Evolutionary conservation across 2,329 filamentous ascomycete species (phyloP), one percentile per base, ranked within the genome.

Genomic region (Colletotrichum cuscutae): DNA sequence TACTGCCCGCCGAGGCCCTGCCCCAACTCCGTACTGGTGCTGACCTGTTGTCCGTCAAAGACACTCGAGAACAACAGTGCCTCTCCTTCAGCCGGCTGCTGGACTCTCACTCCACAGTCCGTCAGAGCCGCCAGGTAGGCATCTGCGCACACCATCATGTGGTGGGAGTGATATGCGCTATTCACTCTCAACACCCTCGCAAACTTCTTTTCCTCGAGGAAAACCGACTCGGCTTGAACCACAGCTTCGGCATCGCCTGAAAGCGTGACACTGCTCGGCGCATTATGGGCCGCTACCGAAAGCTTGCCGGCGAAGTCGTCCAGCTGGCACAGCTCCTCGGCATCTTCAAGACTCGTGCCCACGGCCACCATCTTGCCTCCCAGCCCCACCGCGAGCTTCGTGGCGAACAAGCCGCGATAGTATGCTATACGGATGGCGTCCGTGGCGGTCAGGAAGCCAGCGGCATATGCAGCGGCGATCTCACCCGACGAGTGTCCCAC

Each of bases 401-500:
- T 35, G 4, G 71, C 19, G 35, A 68, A 58, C 2, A 72, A 22
- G 24, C 77, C 77, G 56, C 77, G 72, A 60, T 74, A 76, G 73
- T 76, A 78, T 64, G 73, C 75, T 8, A 79, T 74, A 0, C 73
- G 56, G 12, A 80, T 77, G 5, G 79, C 79, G 28, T 79, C 76
- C 2, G 59, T 68, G 7, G 42, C 15, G 26, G 60, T 62, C 3
- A 89, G 65, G 24, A 82, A 78, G 0, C 86, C 86, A 0, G 85
- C 83, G 0, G 86, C 86, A 75, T 88, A 89, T 0, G 85, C 87
- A 0, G 86, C 86, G 1, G 77, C 85, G 19, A 88, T 87, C 74
- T 89, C 87, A 5, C 86, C 87, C 0, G 83, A 85, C 0, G 85
- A 87, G 75, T 88, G 86, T 3, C 86, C 86, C 3, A 86, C 81